Evolutionary conservation across 192 early-diverging fungal species (phyloP).

Genomic region (Phycomyces blakesleeanus): DNA sequence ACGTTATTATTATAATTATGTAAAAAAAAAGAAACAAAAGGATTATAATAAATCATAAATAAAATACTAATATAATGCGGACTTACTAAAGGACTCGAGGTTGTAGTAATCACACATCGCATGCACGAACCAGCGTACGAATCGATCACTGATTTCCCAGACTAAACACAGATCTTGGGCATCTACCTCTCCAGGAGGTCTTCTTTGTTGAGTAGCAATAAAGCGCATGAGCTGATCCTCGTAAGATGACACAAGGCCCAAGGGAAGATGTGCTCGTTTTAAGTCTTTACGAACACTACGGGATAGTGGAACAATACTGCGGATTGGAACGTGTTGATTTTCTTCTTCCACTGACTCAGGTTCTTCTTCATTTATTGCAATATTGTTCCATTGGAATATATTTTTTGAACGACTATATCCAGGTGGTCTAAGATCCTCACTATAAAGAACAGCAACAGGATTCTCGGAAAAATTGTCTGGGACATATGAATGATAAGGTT

Average conservation of each 20-base stretch:
- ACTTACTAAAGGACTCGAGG: slow-evolving; percentile 50
- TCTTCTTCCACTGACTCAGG: not conserved
- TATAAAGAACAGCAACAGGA: slow-evolving; percentile 47
- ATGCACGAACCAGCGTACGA: slow-evolving; percentile 48
- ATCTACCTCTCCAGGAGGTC: slow-evolving; percentile 2
- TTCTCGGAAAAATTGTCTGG: slow-evolving; percentile 54
- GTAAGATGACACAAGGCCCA: slow-evolving; percentile 42
- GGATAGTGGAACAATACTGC: slow-evolving; percentile 24
- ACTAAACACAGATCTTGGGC: slow-evolving; percentile 25
- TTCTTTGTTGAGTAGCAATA: slow-evolving; percentile 25
- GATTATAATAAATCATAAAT: too few species aligned
- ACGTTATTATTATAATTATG: too few species aligned
- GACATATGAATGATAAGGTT: not conserved
- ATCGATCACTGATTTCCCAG: slow-evolving; percentile 46
- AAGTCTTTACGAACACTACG: slow-evolving; percentile 41
- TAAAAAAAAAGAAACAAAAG: too few species aligned
- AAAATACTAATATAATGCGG: too few species aligned
- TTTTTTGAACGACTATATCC: slow-evolving; percentile 31
- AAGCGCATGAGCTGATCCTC: slow-evolving; percentile 45
- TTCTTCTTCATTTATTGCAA: slow-evolving; percentile 1
- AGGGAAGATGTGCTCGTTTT: slow-evolving; percentile 48
- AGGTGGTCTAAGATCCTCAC: slow-evolving; percentile 44
- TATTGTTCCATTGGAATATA: not conserved
- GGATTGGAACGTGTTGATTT: not conserved
- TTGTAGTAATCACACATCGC: slow-evolving; percentile 43